These are phyloP conservation scores for Umbelopsis sp. DNA, from an alignment of 192 early-diverging fungal genomes.

Conservation along the genomic window DNA sequence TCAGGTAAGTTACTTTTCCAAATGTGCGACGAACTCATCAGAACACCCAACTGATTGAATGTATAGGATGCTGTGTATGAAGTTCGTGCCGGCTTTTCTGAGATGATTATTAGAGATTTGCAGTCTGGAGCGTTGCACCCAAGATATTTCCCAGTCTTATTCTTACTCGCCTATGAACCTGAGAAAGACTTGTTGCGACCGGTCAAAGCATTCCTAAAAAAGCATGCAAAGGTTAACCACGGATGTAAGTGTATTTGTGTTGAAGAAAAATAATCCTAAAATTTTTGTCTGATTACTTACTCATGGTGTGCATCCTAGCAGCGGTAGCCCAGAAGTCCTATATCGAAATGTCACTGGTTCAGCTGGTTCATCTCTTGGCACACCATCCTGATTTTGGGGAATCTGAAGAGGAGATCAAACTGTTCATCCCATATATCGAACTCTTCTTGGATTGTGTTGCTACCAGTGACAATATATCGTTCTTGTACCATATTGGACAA, in stretches of 20 bases:
- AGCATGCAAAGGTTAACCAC: constrained; percentile 31
- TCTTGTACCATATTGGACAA: constrained; percentile 72
- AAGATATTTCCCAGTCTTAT: constrained; percentile 70
- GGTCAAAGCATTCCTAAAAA: constrained; percentile 56
- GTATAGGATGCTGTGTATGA: constrained; percentile 76
- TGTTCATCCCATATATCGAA: constrained; percentile 78
- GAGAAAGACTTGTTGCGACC: constrained; percentile 66
- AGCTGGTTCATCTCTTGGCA: constrained; percentile 75
- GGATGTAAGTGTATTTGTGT: background rate
- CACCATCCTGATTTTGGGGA: constrained; percentile 82
- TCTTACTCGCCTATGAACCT: constrained; percentile 87
- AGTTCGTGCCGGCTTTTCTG: constrained; percentile 73
- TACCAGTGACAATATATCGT: constrained; percentile 80
- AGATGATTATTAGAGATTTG: constrained; percentile 74
- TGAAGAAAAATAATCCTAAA: too few species aligned
- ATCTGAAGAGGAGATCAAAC: constrained; percentile 42
- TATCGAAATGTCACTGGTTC: constrained; percentile 62
- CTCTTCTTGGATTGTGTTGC: constrained; percentile 83
- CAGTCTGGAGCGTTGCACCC: constrained; percentile 59
- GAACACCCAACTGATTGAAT: background rate
- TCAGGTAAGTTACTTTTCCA: constrained; percentile 42
- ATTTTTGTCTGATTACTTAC: background rate
- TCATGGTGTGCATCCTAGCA: background rate
- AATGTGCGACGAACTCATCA: too few species aligned
- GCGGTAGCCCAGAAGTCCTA: constrained; percentile 22